Conservation (phyloP, 768 basidiomycete genomes). For the Phlegmacium glaucopus region DNA sequence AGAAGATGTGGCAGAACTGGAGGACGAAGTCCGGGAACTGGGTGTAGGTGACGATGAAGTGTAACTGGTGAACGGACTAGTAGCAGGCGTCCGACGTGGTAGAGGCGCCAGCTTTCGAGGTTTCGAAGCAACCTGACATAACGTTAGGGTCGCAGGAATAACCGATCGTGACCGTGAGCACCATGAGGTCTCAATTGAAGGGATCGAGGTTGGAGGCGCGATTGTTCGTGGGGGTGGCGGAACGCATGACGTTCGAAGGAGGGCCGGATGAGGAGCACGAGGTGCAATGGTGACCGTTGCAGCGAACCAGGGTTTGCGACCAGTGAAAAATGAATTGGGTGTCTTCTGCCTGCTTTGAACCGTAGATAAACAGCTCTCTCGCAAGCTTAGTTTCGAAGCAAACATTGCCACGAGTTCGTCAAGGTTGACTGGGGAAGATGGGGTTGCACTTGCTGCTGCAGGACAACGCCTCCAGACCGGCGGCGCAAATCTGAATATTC, state of each 20-base stretch:
- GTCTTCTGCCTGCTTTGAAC: no score
- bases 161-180: not conserved
- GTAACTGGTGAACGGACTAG: not conserved
- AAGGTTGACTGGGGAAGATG: constrained; percentile 16
- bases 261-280: constrained; percentile 24
- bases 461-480: constrained; percentile 30
- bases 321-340: no score
- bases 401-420: constrained; percentile 21
- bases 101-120: not conserved
- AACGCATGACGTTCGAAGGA: constrained; percentile 11
- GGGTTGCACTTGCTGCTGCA: constrained; percentile 7
- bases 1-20: not conserved
- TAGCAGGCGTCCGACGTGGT: not conserved
- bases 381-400: constrained; percentile 20
- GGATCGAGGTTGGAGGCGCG: no score
- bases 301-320: constrained; percentile 17
- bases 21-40: not conserved
- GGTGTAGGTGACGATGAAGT: not conserved
- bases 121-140: not conserved
- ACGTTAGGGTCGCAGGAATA: not conserved
- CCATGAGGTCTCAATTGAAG: no score
- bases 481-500: constrained; percentile 20
- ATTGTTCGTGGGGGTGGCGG: no score
- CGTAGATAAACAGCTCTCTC: not conserved
- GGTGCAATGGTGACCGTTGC: constrained; percentile 19